Conservation (phyloP, 2,329 filamentous ascomycete species). For the Torrubiellomyces zombiae region DNA sequence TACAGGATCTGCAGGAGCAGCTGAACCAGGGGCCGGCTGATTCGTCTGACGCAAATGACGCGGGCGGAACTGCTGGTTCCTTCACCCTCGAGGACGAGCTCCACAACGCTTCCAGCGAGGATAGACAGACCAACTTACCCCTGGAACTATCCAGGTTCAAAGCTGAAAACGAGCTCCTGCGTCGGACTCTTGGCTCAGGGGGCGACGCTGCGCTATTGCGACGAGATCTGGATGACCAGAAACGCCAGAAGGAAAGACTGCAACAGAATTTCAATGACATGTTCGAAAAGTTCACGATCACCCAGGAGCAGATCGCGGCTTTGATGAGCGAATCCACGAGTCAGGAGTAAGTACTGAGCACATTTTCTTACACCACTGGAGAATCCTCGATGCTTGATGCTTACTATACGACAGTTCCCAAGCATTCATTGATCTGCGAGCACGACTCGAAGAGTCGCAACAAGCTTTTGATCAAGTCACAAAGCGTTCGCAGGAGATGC, state of each 20-base stretch:
- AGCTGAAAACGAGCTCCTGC: conserved; percentile 43
- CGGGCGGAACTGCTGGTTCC: conserved; percentile 6
- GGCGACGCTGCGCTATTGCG: conserved; percentile 38
- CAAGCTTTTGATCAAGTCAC: conserved; percentile 31
- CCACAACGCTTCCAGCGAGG: conserved; percentile 26
- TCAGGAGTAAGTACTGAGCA: conserved; percentile 34
- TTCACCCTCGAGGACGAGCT: conserved; percentile 45
- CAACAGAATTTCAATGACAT: conserved; percentile 38
- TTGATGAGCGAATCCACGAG: conserved; percentile 32
- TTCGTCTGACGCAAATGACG: conserved; percentile 7
- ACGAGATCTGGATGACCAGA: conserved; percentile 37
- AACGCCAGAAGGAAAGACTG: conserved; percentile 30
- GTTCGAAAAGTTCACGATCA: conserved; percentile 39
- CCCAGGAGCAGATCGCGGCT: conserved; percentile 39
- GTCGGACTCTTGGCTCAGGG: conserved; percentile 34
- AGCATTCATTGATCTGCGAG: conserved; percentile 34
- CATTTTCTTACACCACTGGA: conserved; percentile 13
- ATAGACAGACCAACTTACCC: conserved; percentile 21
- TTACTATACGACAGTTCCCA: conserved; percentile 31
- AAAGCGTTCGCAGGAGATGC: conserved; percentile 24
- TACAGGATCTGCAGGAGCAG: conserved; percentile 44
- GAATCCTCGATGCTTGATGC: conserved; percentile 21
- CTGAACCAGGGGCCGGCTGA: conserved; percentile 20
- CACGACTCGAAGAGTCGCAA: conserved; percentile 25
- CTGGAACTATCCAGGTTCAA: conserved; percentile 41